Percentiles rank a stretch among this genome's conserved stretches.
These are phyloP conservation scores for Moesziomyces antarcticus DNA, from an alignment of 1,284 basidiomycete species.

Conservation along the genomic window DNA sequence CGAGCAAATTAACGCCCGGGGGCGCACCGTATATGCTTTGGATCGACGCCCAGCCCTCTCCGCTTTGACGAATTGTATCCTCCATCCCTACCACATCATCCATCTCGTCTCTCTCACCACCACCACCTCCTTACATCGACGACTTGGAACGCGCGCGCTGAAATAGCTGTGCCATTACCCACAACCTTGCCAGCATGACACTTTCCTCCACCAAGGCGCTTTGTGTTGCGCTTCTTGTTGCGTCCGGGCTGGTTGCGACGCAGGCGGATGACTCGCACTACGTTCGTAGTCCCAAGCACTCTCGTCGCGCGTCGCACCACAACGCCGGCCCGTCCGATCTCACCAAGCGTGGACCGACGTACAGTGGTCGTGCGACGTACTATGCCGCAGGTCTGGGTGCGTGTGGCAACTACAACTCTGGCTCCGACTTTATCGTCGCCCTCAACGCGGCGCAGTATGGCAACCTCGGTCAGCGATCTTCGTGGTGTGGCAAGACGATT, in stretches of 20 bases:
- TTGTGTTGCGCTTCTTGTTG: constrained; percentile 17
- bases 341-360: constrained; percentile 26
- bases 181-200: constrained; percentile 10
- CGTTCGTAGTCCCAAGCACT: constrained; percentile 32
- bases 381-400: constrained; percentile 47
- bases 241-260: constrained; percentile 7
- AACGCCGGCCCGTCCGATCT: constrained; percentile 22
- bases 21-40: too few species aligned
- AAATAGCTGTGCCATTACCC: constrained; percentile 12
- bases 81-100: neutral
- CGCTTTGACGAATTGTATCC: too few species aligned
- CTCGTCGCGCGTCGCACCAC: constrained; percentile 13
- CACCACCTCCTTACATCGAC: too few species aligned
- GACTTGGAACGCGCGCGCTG: constrained; percentile 9
- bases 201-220: constrained; percentile 17
- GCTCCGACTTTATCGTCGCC: constrained; percentile 43
- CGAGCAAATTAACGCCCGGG: too few species aligned
- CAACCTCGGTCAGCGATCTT: constrained; percentile 21
- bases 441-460: constrained; percentile 52
- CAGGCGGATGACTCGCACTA: constrained; percentile 12
- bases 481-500: constrained; percentile 74
- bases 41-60: too few species aligned
- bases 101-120: neutral
- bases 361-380: constrained; percentile 41
- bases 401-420: constrained; percentile 41